These are phyloP conservation scores for Carpinus viminea DNA, from an alignment of 306 rosid species.

Conservation along the genomic window DNA sequence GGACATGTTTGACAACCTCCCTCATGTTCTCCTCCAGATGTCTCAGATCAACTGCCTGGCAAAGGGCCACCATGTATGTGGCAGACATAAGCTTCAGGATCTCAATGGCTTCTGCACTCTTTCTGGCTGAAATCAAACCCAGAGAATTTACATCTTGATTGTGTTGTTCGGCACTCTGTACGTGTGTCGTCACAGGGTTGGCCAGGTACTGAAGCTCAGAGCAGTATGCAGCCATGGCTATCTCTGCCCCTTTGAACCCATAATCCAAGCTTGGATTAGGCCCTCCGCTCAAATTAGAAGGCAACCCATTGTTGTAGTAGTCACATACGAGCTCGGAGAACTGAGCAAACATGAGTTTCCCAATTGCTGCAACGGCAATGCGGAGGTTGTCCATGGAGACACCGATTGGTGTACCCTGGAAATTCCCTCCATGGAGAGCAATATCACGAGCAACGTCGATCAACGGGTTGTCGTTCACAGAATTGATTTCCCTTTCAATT, in stretches of 20 bases:
- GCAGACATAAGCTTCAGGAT: slow-evolving; percentile 43
- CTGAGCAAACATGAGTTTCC: slow-evolving; percentile 44
- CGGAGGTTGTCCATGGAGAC: slow-evolving; percentile 45
- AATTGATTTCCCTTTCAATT: slow-evolving; percentile 42
- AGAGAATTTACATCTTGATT: slow-evolving; percentile 46
- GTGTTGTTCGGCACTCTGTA: slow-evolving; percentile 44
- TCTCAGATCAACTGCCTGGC: slow-evolving; percentile 40
- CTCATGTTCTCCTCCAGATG: slow-evolving; percentile 42
- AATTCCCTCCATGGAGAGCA: slow-evolving; percentile 42
- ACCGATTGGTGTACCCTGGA: slow-evolving; percentile 46
- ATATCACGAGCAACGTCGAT: slow-evolving; percentile 33
- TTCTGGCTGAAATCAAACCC: slow-evolving; percentile 40
- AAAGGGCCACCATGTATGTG: slow-evolving; percentile 39
- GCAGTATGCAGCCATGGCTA: slow-evolving; percentile 46
- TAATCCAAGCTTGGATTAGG: slow-evolving; percentile 44
- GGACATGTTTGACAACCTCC: slow-evolving; percentile 25
- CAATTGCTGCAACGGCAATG: slow-evolving; percentile 43
- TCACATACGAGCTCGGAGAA: slow-evolving; percentile 43
- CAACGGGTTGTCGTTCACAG: slow-evolving; percentile 41
- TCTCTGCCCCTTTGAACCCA: slow-evolving; percentile 41
- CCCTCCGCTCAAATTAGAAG: slow-evolving; percentile 40
- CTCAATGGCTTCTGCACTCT: slow-evolving; percentile 41
- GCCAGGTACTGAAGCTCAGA: slow-evolving; percentile 40
- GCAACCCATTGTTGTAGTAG: slow-evolving; percentile 38
- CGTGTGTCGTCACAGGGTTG: slow-evolving; percentile 39